Conservation (phyloP, 805 yeast genomes). For the Suhomyces faveliae region DNA sequence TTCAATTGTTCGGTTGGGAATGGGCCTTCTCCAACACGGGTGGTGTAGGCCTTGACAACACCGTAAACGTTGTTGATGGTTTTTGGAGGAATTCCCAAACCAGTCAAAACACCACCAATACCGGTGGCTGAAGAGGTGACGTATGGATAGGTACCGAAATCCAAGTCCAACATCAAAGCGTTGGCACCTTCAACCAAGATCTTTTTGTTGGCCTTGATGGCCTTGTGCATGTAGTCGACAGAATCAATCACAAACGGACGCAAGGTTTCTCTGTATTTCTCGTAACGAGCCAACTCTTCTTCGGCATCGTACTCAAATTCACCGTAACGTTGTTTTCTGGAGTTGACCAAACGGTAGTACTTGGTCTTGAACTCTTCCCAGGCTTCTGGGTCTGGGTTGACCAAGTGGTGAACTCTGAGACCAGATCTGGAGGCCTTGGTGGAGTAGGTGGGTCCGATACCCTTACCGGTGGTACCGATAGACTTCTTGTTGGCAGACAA, state of each 20-base stretch:
- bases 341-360: conserved; percentile 71
- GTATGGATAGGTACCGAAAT: conserved; percentile 96
- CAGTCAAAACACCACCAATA: conserved; percentile 97
- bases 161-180: conserved; percentile 95
- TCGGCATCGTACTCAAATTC: conserved; percentile 85
- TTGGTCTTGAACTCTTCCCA: conserved; percentile 88
- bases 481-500: conserved; percentile 74
- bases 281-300: conserved; percentile 75
- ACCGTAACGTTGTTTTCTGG: conserved; percentile 90
- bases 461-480: conserved; percentile 98
- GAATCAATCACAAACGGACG: conserved; percentile 94
- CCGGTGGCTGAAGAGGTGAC: conserved; percentile 96
- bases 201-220: conserved; percentile 73
- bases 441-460: conserved; percentile 97
- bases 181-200: conserved; percentile 97
- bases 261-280: conserved; percentile 66
- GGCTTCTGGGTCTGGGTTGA: conserved; percentile 81
- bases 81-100: conserved; percentile 93
- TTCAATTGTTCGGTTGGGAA: conserved; percentile 98
- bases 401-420: conserved; percentile 92
- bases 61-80: conserved; percentile 81
- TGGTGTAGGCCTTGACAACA: conserved; percentile 97
- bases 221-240: conserved; percentile 76
- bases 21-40: conserved; percentile 99
- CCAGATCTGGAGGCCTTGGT: conserved; percentile 98